Conservation (phyloP, 768 basidiomycete genomes). For the Dentipellis fragilis region DNA sequence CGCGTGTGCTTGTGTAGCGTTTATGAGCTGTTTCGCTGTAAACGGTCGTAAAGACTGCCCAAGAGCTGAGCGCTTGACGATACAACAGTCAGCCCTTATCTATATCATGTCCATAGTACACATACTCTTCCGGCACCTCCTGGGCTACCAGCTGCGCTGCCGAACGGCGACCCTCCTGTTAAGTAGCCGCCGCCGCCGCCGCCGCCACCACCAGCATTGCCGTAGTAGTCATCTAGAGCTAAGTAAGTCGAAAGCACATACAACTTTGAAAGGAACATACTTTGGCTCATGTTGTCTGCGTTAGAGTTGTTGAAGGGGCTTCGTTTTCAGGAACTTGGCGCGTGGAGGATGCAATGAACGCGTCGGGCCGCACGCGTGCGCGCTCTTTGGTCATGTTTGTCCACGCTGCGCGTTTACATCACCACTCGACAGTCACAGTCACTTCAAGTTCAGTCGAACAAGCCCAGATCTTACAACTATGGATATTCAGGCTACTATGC, state of each 20-base stretch:
- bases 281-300: conserved; percentile 31
- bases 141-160: conserved; percentile 47
- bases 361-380: conserved; percentile 4
- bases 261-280: conserved; percentile 20
- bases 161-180: conserved; percentile 50
- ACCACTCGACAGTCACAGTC: not conserved
- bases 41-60: conserved; percentile 57
- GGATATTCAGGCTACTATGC: not conserved
- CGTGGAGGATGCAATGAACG: not conserved
- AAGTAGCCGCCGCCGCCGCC: conserved; percentile 52
- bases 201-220: conserved; percentile 37
- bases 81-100: conserved; percentile 1
- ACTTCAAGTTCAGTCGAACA: not conserved
- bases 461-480: not conserved
- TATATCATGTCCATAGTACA: conserved; percentile 6
- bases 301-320: not conserved
- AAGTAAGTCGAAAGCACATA: not conserved
- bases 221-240: conserved; percentile 31
- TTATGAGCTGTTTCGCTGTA: conserved; percentile 64
- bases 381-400: conserved; percentile 13
- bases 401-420: not conserved
- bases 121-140: conserved; percentile 38
- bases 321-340: not conserved
- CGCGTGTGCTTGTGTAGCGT: conserved; percentile 73
- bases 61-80: conserved; percentile 25